phyloP scores from a whole-genome alignment of 2,329 filamentous ascomycete species.

The Penicillium decumbens region DNA sequence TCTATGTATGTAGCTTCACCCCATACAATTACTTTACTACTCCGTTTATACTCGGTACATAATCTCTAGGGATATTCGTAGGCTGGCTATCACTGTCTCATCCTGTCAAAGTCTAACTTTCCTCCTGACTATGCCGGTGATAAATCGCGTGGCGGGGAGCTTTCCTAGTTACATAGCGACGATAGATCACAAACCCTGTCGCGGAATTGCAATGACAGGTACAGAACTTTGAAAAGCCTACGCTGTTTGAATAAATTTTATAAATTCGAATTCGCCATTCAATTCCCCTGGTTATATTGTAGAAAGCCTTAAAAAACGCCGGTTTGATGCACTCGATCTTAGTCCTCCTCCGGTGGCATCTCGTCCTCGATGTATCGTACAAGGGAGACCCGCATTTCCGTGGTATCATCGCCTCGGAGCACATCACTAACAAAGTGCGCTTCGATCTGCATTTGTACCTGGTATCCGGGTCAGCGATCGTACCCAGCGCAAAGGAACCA shows the following conservation, averaged over 20 bases:
- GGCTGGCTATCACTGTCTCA: constrained; percentile 1
- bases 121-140: constrained; percentile 9
- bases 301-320: constrained; percentile 22
- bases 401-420: constrained; percentile 87
- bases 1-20: neutral
- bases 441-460: constrained; percentile 96
- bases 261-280: neutral
- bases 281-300: neutral
- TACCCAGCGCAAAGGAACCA: constrained; percentile 14
- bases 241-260: neutral
- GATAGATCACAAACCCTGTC: constrained; percentile 23
- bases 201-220: neutral
- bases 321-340: constrained; percentile 1
- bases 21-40: neutral
- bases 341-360: constrained; percentile 93
- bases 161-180: constrained; percentile 8
- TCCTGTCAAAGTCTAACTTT: constrained; percentile 1
- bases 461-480: constrained; percentile 20
- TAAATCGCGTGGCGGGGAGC: constrained; percentile 20
- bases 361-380: constrained; percentile 96
- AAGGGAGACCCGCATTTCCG: constrained; percentile 90
- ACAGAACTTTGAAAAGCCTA: neutral
- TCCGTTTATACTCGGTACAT: neutral
- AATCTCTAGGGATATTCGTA: neutral
- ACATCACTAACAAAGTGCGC: constrained; percentile 94